These are phyloP conservation scores for Mycena belliarum DNA, from an alignment of 768 basidiomycete genomes.

Conservation along the genomic window DNA sequence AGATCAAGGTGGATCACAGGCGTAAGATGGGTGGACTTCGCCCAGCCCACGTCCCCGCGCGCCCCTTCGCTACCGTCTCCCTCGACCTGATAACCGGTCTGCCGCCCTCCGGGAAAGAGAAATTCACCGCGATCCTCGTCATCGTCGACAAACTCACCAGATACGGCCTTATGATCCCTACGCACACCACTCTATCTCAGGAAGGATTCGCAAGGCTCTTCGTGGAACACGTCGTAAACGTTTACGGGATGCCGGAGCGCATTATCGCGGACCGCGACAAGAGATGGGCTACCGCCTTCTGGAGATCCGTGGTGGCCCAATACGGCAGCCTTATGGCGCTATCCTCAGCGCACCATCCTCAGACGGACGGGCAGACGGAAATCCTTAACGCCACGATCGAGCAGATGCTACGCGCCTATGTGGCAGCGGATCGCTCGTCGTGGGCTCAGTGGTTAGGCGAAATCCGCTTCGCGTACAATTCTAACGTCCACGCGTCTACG, in stretches of 20 bases:
- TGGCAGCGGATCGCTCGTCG: too few species aligned
- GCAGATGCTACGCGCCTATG: too few species aligned
- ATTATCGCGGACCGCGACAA: conserved; percentile 13
- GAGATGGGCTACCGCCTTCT: conserved; percentile 20
- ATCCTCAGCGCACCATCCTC: conserved; percentile 34
- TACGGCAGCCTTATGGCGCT: background rate
- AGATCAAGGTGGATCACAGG: background rate
- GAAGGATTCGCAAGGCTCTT: conserved; percentile 6
- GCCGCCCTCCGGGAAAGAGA: too few species aligned
- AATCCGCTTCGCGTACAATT: conserved; percentile 33
- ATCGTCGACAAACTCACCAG: conserved; percentile 31
- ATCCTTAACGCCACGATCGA: too few species aligned
- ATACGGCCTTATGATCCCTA: too few species aligned
- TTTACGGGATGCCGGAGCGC: too few species aligned
- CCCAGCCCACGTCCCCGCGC: background rate
- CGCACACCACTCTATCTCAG: conserved; percentile 20
- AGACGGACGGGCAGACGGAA: too few species aligned
- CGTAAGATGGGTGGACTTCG: background rate
- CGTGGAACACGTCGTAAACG: background rate
- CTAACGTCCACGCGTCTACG: conserved; percentile 27
- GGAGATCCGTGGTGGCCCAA: background rate
- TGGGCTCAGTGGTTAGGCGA: conserved; percentile 26
- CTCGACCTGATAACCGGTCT: conserved; percentile 1
- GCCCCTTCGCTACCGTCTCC: background rate
- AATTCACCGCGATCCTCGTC: conserved; percentile 10